Base-by-base conservation (phyloP, 192 early-diverging fungal species). In the Dissophora ornata region DNA sequence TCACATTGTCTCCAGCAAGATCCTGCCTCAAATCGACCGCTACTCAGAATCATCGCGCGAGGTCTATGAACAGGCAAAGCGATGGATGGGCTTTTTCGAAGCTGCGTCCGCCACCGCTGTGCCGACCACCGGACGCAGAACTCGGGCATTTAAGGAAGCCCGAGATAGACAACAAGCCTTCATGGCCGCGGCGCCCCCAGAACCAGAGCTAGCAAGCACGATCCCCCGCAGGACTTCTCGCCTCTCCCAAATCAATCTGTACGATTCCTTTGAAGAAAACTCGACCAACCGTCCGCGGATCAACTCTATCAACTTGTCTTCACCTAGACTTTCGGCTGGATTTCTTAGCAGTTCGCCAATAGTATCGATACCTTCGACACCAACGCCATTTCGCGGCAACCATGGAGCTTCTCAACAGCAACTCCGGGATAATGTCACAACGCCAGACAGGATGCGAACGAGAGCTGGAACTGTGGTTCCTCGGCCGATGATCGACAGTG, bases 1-100 rank as follows among this genome's bases (percentile, higher is more conserved):
- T 41, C 82, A 79, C 28, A 84, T 71, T 58, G 80, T 83, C 13
- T 71, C 84, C 18, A 67, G 80, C n/a, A 80, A 69, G 49, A 71
- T 88, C 19, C 69, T 85, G 19, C 84, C 86, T 4, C 80, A 81
- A 48, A 70, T 88, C 21, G 82, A 84, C 42, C 68, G 71, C 21
- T 85, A 71, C 49, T 74, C 80, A 45, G 77, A 83, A 50, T 66
- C 83, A 25, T 81, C 77, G 3, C 47, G 67, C 21, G 74, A 75
- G 16, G 69, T 85, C 40, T 82, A 81, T 69, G 65, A 87, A 22
- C 71, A 77, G 45, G 79, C 80, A 41, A 79, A 81, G 48, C 79
- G 81, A 29, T 80, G 66, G 60, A 47, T 57, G 4, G 41, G 51
- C 24, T 77, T 77, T 36, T 77, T 77, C 25, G 57, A 75, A 36